Evolutionary conservation across 345 rosid genomes (phyloP).

Genomic region (Eutrema yunnanense): DNA sequence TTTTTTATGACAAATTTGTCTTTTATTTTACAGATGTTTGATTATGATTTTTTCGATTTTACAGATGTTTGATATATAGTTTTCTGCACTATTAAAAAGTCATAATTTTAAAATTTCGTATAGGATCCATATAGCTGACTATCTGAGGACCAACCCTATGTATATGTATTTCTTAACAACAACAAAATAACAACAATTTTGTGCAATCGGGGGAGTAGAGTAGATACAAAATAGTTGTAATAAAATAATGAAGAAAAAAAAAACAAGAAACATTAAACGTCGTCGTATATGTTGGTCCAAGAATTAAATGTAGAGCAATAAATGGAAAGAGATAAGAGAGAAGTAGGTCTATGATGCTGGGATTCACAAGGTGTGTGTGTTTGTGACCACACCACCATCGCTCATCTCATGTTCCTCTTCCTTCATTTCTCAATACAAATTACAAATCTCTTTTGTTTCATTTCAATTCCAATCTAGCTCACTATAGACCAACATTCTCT

Average conservation of each 20-base stretch:
- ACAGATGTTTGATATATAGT: background rate
- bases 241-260: background rate
- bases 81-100: background rate
- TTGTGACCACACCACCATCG: conserved; percentile 27
- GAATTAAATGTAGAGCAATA: conserved; percentile 20
- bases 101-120: background rate
- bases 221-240: background rate
- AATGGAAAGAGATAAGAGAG: conserved; percentile 25
- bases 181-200: background rate
- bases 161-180: background rate
- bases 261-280: background rate
- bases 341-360: conserved; percentile 28
- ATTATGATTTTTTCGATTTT: background rate
- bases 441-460: conserved; percentile 9
- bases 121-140: background rate
- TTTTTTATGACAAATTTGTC: background rate
- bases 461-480: background rate
- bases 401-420: conserved; percentile 14
- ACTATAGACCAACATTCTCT: conserved; percentile 23
- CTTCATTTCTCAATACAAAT: background rate
- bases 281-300: conserved; percentile 23
- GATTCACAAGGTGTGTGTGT: conserved; percentile 22
- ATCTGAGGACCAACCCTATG: background rate
- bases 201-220: background rate
- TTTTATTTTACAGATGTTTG: background rate